A percentile compares a stretch with the other conserved stretches of the same genome.
Conservation (phyloP, 805 yeast species). For the Suhomyces prunicola region DNA sequence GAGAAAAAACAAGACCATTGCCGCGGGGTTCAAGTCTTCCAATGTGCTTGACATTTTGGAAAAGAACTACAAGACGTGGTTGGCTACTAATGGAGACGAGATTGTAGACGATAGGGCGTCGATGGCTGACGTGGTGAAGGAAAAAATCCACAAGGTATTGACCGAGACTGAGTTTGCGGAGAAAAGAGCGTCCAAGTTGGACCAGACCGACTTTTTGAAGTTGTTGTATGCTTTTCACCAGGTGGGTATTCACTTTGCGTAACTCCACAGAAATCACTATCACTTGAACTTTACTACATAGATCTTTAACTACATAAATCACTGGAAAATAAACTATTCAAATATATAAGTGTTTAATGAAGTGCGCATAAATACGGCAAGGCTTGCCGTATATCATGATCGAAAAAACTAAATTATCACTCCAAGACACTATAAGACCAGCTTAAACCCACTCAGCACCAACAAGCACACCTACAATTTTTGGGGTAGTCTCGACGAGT, state of each 20-base stretch:
- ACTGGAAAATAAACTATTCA: too few relatives aligned
- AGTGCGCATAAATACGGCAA: too few relatives aligned
- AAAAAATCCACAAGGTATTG: constrained; percentile 70
- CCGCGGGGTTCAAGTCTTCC: constrained; percentile 85
- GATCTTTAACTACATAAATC: neutral
- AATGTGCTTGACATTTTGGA: constrained; percentile 80
- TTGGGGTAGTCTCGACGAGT: too few relatives aligned
- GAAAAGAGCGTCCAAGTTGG: constrained; percentile 89
- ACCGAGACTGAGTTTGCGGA: constrained; percentile 77
- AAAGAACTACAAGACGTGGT: constrained; percentile 78
- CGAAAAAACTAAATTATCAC: too few relatives aligned
- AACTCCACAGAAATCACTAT: constrained; percentile 9
- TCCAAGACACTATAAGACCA: too few relatives aligned
- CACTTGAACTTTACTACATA: neutral
- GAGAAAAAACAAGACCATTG: constrained; percentile 87
- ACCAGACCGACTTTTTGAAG: constrained; percentile 88
- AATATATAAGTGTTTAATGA: too few relatives aligned
- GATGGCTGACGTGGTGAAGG: constrained; percentile 52
- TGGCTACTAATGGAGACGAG: constrained; percentile 50
- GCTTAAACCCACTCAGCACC: too few relatives aligned
- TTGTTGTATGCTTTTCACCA: constrained; percentile 91
- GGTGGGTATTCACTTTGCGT: constrained; percentile 95
- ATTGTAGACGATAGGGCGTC: constrained; percentile 42
- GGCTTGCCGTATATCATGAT: too few relatives aligned
- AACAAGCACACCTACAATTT: too few relatives aligned